These are phyloP conservation scores for Neurospora sp. DNA, from an alignment of 495 filamentous ascomycete genomes.

Conservation along the genomic window DNA sequence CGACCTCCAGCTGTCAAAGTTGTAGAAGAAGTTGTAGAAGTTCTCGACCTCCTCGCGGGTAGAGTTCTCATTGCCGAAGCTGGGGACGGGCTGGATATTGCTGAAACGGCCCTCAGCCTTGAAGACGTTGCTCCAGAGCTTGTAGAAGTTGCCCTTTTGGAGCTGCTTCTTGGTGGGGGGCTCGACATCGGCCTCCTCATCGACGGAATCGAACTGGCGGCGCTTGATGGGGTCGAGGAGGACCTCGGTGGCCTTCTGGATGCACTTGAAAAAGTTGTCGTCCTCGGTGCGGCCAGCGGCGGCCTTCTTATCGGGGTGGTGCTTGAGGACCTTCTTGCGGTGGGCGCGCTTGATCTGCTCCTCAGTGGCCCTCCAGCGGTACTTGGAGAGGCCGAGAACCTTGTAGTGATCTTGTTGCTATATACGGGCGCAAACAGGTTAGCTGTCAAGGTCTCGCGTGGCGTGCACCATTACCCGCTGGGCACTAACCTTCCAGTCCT, in stretches of 20 bases:
- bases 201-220: conserved; percentile 92
- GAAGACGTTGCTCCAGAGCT: conserved; percentile 81
- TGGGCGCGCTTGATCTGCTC: conserved; percentile 98
- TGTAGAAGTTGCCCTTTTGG: conserved; percentile 83
- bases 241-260: conserved; percentile 94
- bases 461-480: neutral
- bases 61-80: conserved; percentile 74
- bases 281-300: conserved; percentile 79
- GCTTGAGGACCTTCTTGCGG: conserved; percentile 97
- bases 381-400: conserved; percentile 84
- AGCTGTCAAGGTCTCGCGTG: conserved; percentile 1
- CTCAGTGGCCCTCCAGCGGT: conserved; percentile 84
- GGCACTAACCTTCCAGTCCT: conserved; percentile 89
- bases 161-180: conserved; percentile 83
- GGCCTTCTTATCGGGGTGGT: conserved; percentile 98
- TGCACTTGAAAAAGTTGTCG: conserved; percentile 99
- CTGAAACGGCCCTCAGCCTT: conserved; percentile 87
- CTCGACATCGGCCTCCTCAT: conserved; percentile 84
- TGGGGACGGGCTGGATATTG: conserved; percentile 75
- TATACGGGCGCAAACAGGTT: conserved; percentile 15
- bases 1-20: conserved; percentile 93
- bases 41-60: conserved; percentile 78
- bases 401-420: conserved; percentile 96
- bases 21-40: conserved; percentile 99
- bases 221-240: conserved; percentile 87